Percentiles rank a stretch among this genome's conserved stretches.
Conservation (phyloP, 2,329 filamentous ascomycete genomes). For the Coleophoma eucalyptorum region DNA sequence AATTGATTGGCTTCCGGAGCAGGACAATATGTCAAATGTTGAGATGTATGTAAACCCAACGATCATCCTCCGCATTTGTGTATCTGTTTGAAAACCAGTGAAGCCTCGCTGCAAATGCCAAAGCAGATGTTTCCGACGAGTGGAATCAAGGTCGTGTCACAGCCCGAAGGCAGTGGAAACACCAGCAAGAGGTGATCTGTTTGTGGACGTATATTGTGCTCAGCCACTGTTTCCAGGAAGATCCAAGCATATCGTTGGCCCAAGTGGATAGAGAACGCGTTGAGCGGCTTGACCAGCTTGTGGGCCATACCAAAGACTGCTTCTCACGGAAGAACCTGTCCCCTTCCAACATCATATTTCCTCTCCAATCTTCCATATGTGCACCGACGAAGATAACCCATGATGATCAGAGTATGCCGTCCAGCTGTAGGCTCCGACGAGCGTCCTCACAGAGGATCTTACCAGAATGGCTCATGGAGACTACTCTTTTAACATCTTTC, state of each 20-base stretch:
- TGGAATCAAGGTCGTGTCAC: slow-evolving; percentile 30
- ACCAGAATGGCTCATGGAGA: slow-evolving; percentile 71
- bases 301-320: slow-evolving; percentile 47
- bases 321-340: slow-evolving; percentile 36
- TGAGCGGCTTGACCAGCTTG: slow-evolving; percentile 18
- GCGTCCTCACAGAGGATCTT: slow-evolving; percentile 73
- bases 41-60: slow-evolving; percentile 11
- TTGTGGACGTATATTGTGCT: slow-evolving; percentile 29
- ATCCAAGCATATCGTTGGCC: slow-evolving; percentile 12
- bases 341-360: slow-evolving; percentile 36
- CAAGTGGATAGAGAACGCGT: slow-evolving; percentile 22
- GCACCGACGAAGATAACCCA: slow-evolving; percentile 50
- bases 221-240: slow-evolving; percentile 15
- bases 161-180: slow-evolving; percentile 21
- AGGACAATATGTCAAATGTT: slow-evolving; percentile 23
- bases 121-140: slow-evolving; percentile 54
- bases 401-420: slow-evolving; percentile 59
- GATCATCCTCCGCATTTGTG: slow-evolving; percentile 13
- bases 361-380: slow-evolving; percentile 24
- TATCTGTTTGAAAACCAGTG: slow-evolving; percentile 35
- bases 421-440: slow-evolving; percentile 72
- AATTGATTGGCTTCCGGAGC: slow-evolving; percentile 21
- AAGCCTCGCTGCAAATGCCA: slow-evolving; percentile 49
- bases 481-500: slow-evolving; percentile 46
- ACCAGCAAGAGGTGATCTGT: slow-evolving; percentile 22